Evolutionary conservation across 2,329 filamentous ascomycete genomes (phyloP), one percentile per base, ranked within the genome.

Genomic region (Trichophyton schoenleinii): DNA sequence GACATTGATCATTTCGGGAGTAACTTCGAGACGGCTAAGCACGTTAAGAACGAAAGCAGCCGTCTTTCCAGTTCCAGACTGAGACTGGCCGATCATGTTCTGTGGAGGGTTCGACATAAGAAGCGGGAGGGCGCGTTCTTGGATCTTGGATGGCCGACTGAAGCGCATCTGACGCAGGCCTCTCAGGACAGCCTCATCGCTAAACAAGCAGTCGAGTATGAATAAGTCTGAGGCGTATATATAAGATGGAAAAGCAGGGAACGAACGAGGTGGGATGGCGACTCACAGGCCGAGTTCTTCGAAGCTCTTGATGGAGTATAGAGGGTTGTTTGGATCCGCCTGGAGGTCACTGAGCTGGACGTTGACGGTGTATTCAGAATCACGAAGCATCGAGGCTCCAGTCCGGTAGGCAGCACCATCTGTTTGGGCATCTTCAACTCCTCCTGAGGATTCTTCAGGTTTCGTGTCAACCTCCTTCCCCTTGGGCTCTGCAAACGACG

Each of bases 51-150:
- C 89, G 73, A 99, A 99, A 22, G 94, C 94, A 20, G 91, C 94
- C 0, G 94, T 99, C 80, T 99, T 99, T 70, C 94, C 94, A 20
- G 94, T 99, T 68, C 94, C 94, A 1, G 94, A 99, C 75, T 99
- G 94, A n/a, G 94, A 99, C 76, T 99, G 94, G 2, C 91, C 94
- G 70, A 99, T 92, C 82, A 99, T 88, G 75, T 97, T 97, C 66
- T 82, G 81, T 0, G 92, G 87, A n/a, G 94, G 92, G 70, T 96
- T 80, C 68, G 83, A 79, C 65, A 99, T 83, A 70, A 99, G 87
- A 61, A 99, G 81, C 31, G 94, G 94, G 18, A 99, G 82, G 1
- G 94, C 94, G 68, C 87, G 89, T 74, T 96, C 94, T 78, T 99
- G 94, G 66, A 99, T 95, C 78, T 99, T 99, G 61, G 94, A 97